A percentile compares a stretch with the other conserved stretches of the same genome.
Conservation (phyloP, 257 asterid genomes). For the Gentiana macrophylla region DNA sequence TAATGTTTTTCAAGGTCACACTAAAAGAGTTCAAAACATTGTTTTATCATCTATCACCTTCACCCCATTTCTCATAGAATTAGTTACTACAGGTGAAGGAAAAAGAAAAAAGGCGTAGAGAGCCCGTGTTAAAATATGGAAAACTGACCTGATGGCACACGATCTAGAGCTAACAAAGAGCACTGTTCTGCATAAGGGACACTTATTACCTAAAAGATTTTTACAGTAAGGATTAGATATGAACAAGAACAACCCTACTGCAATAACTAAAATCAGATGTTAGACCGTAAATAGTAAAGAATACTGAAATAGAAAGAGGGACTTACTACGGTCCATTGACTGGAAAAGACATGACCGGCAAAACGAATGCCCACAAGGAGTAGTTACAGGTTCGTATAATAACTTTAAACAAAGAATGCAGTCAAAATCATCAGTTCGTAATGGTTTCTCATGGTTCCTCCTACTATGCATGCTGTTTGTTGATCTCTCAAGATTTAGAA, state of each 20-base stretch:
- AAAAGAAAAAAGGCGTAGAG: neutral
- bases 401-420: constrained; percentile 90
- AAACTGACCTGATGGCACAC: constrained; percentile 72
- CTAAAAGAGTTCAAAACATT: constrained; percentile 25
- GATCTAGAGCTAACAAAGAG: constrained; percentile 73
- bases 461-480: constrained; percentile 24
- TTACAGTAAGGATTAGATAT: neutral
- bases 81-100: neutral
- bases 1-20: constrained; percentile 88
- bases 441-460: constrained; percentile 50
- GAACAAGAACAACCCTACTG: neutral
- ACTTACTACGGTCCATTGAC: constrained; percentile 84
- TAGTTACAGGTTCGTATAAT: constrained; percentile 81
- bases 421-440: constrained; percentile 86
- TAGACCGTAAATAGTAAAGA: neutral
- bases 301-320: constrained; percentile 3
- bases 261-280: constrained; percentile 2
- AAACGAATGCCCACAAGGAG: constrained; percentile 98
- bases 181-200: constrained; percentile 95
- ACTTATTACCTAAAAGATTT: constrained; percentile 59
- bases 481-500: constrained; percentile 48
- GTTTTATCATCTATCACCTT: neutral
- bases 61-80: neutral
- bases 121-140: neutral
- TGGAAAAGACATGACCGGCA: constrained; percentile 96